phyloP scores from a whole-genome alignment of 305 asterid genomes.

The Fraxinus floribunda region DNA sequence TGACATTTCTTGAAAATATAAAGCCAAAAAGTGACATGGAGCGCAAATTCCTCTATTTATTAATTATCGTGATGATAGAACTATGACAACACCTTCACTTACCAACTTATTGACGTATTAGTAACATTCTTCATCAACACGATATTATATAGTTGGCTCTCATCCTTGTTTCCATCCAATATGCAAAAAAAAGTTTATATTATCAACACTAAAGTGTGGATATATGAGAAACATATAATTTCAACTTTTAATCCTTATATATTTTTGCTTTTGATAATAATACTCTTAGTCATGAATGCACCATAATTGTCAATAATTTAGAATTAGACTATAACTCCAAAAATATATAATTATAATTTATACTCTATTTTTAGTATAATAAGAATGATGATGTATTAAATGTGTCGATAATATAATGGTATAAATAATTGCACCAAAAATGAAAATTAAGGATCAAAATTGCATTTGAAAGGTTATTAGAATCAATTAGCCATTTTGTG shows the following conservation, averaged over 20 bases:
- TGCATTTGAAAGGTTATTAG: background rate
- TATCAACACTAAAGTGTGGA: background rate
- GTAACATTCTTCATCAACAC: background rate
- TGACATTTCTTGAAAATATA: too few relatives aligned
- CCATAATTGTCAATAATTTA: background rate
- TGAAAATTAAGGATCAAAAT: background rate
- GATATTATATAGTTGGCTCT: background rate
- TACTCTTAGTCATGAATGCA: background rate
- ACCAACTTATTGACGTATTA: background rate
- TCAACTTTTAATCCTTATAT: background rate
- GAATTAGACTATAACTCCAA: background rate
- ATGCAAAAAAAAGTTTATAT: background rate
- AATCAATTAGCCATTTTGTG: background rate
- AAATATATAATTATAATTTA: too few relatives aligned
- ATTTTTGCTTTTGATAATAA: background rate
- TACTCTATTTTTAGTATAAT: too few relatives aligned
- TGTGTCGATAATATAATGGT: background rate
- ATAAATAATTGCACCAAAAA: background rate
- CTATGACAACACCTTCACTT: background rate
- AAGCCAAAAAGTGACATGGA: too few relatives aligned
- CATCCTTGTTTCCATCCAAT: background rate
- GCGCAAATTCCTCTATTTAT: too few relatives aligned
- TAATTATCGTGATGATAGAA: background rate
- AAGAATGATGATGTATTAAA: background rate
- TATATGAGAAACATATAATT: background rate